Base-by-base conservation (phyloP, 2,329 filamentous ascomycete species). In the Sporothrix humicola region DNA sequence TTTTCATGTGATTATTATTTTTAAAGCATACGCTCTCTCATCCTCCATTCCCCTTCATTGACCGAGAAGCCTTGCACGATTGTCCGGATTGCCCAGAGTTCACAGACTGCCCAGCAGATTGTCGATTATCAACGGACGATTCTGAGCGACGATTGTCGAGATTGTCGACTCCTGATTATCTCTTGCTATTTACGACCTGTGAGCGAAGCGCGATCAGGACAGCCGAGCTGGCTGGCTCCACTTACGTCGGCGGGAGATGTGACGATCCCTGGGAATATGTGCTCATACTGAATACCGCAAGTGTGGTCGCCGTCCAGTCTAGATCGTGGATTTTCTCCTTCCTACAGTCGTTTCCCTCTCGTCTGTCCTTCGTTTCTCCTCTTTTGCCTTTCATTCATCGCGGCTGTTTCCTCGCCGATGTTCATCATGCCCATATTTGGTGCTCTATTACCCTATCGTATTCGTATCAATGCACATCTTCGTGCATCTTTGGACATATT, bases 201-300 rank as follows among this genome's bases (percentile, higher is more conserved):
- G 31, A 37, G 31, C 31, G 31, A 37, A 26, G 8, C 52, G 46
- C 1, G n/a, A 65, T 12, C 59, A 63, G 59, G 37, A 63, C 17
- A 20, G 59, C n/a, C 61, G 42, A 10, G 2, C 2, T 12, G 10
- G n/a, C 26, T 20, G 42, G 42, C 61, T 66, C 61, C 61, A 66
- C 61, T 66, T 48, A 4, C 42, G 15, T 66, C 61, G 12, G 46
- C n/a, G 61, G 61, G 20, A 66, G 42, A 17, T 23, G 4, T 17
- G 42, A 48, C 61, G 42, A 66, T 66, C 61, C 12, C 61, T 26
- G n/a, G 42, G 58, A 26, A 66, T 26, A 26, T 66, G 42, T 66
- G 42, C 61, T 26, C 61, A 66, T 46, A 56, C 6, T 20, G 23
- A 23, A 56, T 10, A 4, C 31, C 31, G 7, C 31, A 37, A 7